Evolutionary conservation across 768 basidiomycete genomes (phyloP), one percentile per base, ranked within the genome.

Genomic region (Clavaria fumosa): DNA sequence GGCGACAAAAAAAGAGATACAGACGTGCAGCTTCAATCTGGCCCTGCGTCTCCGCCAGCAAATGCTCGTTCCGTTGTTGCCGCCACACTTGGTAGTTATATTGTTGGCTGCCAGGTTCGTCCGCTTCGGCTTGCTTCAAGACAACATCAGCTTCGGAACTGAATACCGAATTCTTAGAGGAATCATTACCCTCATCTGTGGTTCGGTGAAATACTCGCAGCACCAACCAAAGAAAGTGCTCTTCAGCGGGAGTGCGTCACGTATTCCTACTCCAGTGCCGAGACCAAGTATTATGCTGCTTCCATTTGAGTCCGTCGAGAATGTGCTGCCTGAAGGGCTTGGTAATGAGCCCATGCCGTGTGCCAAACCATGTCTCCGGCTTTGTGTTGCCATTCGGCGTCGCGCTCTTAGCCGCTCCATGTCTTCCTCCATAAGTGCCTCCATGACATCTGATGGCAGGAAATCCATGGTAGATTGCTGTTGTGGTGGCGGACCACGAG

Each of bases 181-280:
- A n/a, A n/a, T n/a, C n/a, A n/a, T 50, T 53, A 93, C 90, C 66
- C 88, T 78, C 93, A 99, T 97, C 56, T 99, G 95, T 3, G 93
- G 89, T 54, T 96, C 91, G 44, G 82, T 89, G 63, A 96, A 99
- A 54, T 97, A 97, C 52, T 97, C 91, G 50, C 75, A 72, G 42
- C 89, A 89, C 85, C 89, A 96, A 51, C 96, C 93, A 52, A 80
- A 99, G 60, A 85, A 93, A 6, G 72, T 66, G 51, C 88, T 91
- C 58, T 85, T 88, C 49, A 99, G 57, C 0, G 95, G 95, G 44
- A 97, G 55, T 2, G 81, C 72, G 54, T 93, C 83, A 41, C 81
- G 70, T 39, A 90, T 78, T 6, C 81, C 81, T 7, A 71, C 63
- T 17, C 84, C 82, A 7, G 84, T 85, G 3, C 83, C 83, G 20